Base-by-base conservation (phyloP, 2,329 filamentous ascomycete species). In the Cladosporium sp. region DNA sequence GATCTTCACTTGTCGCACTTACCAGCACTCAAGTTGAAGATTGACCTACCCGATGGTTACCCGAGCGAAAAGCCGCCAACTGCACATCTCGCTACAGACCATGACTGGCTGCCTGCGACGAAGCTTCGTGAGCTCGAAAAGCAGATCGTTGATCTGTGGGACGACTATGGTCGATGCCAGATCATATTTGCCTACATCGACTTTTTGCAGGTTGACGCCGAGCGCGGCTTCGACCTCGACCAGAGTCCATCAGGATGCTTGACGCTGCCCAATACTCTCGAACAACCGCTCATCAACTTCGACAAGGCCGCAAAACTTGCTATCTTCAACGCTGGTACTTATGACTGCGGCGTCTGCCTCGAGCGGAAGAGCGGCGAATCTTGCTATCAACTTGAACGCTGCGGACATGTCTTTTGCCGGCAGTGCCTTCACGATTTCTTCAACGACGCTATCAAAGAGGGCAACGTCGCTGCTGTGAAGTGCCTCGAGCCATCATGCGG, bases 341-440 rank as follows among this genome's bases (percentile, higher is more conserved):
- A 93, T 65, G 83, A 91, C 49, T 97, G 92, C 59, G 88, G 86
- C 1, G 80, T 97, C 44, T 96, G 91, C 66, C 71, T 96, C 43
- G 92, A 97, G 68, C 90, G 90, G 0, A 95, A 95, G 70, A 96
- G 95, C 67, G 93, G 93, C 1, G 71, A 74, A 0, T 79, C 76
- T 9, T 97, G 93, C 67, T 87, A 97, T 71, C 81, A 82, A 40
- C 84, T 97, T 77, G 71, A 86, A 43, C 83, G 85, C 54, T 98
- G 93, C 68, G 83, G 82, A 0, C 92, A 98, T 66, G 89, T 97
- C 35, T 98, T 97, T 66, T 98, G 93, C 68, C 74, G 85, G 14
- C 70, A 82, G n/a, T 98, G 93, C 64, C 75, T 98, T 2, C 85
- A 88, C 57, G 89, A 92, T 61, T 96, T 92, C 61, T 97, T 95